Base-by-base conservation (phyloP, 805 yeast species). In the Yamadazyma scolyti region DNA sequence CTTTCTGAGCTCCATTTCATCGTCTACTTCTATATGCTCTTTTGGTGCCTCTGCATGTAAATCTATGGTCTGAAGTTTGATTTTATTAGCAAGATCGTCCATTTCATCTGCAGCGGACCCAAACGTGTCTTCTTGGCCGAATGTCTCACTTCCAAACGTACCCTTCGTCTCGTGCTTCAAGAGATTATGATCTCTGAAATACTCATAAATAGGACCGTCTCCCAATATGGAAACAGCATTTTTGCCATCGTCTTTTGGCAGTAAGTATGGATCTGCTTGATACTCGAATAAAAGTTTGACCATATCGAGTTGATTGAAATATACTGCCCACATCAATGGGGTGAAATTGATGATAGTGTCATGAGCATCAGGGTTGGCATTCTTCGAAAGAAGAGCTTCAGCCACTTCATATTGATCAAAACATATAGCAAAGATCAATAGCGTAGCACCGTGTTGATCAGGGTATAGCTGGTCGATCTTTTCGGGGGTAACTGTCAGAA, bases 241-340 rank as follows among this genome's bases (percentile, higher is more conserved):
- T 36, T 68, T 71, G 30, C 54, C 63, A 33, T 46, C 50, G 20
- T 47, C 47, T 16, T 42, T 34, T 5, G 56, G 54, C 9, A 44
- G 11, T 27, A 71, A 56, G 23, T 70, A 64, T 1, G 78, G 76
- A 37, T 79, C 82, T 0, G 89, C 90, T 21, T 80, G 82, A 35
- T 68, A 66, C 25, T 75, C 73, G 32, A 87, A 54, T 36, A 86
- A 58, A 33, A 70, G 56, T 27, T 74, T 71, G 10, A 75, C 78
- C 26, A 81, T 66, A 9, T 69, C 66, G 36, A 71, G 54, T 32
- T 75, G 74, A 32, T 77, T 72, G 42, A 79, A 66, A 43, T 78
- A 72, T 3, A 85, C 75, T 1, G 94, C 89, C 95, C 95, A 86
- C 93, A 84, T 85, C 26, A 84, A 54, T 8, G 96, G 86, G 0